Conservation (phyloP, 352 stramenopile species). For the Blastocystis sp. region DNA sequence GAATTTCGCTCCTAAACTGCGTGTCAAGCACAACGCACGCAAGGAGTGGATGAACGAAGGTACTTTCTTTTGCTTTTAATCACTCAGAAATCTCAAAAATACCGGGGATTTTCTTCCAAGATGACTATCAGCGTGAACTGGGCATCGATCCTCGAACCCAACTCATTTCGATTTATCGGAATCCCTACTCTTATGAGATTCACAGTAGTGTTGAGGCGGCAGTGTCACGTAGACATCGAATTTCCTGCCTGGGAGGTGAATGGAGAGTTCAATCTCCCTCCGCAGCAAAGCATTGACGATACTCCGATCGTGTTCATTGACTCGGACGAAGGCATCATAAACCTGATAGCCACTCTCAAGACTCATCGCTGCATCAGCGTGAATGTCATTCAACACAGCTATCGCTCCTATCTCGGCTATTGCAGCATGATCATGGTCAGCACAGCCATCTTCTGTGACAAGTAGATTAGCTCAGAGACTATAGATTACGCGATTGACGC, state of each 20-base stretch:
- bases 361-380: conserved; percentile 70
- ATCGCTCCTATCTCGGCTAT: conserved; percentile 87
- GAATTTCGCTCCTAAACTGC: conserved; percentile 48
- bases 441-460: conserved; percentile 63
- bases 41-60: conserved; percentile 2
- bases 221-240: background rate
- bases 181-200: conserved; percentile 57
- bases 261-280: background rate
- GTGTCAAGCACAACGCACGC: conserved; percentile 21
- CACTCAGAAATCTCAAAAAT: conserved; percentile 11
- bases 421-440: conserved; percentile 93
- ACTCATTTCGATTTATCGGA: conserved; percentile 50
- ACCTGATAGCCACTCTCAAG: conserved; percentile 70
- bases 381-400: conserved; percentile 85
- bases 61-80: background rate
- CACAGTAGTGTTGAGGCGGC: background rate
- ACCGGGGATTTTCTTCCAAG: conserved; percentile 49
- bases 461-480: conserved; percentile 63
- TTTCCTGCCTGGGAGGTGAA: conserved; percentile 7
- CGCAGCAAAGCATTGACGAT: background rate
- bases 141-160: conserved; percentile 47
- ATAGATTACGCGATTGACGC: conserved; percentile 91
- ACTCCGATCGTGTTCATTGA: conserved; percentile 67
- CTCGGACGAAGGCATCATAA: conserved; percentile 76
- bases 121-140: conserved; percentile 40